Conservation (phyloP, 192 early-diverging fungal species). For the Rhizophagus prolifer region DNA sequence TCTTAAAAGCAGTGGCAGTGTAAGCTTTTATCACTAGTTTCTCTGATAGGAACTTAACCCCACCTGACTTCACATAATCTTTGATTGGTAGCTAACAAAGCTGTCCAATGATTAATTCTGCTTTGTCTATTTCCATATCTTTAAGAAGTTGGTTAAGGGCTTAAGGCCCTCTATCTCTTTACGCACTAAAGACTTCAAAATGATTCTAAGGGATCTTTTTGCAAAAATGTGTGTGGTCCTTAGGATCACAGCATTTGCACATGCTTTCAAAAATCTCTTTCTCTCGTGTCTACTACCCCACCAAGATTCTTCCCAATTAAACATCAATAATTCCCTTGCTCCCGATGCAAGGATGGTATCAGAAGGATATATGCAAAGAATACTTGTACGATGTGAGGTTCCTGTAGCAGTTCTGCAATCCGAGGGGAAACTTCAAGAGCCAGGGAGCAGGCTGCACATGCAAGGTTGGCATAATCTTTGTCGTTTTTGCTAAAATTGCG, state of each 20-base stretch:
- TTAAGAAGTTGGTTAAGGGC: not conserved
- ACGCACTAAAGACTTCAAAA: not conserved
- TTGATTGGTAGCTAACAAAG: constrained; percentile 19
- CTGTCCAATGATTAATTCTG: constrained; percentile 12
- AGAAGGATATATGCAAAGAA: constrained; percentile 26
- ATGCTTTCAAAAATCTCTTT: constrained; percentile 15
- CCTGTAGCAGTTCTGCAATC: constrained; percentile 14
- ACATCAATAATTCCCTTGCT: constrained; percentile 6
- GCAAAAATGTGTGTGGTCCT: too few species aligned
- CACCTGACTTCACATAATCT: not conserved
- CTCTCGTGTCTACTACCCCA: not conserved
- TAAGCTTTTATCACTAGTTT: constrained; percentile 10
- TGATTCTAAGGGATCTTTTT: too few species aligned
- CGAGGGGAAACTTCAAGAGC: not conserved
- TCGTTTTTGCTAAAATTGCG: constrained; percentile 7
- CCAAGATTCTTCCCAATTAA: not conserved
- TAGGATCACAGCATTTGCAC: not conserved
- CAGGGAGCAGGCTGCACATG: not conserved
- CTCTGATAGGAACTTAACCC: not conserved
- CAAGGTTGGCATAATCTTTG: constrained; percentile 1
- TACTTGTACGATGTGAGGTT: constrained; percentile 2
- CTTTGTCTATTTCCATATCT: constrained; percentile 1
- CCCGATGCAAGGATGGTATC: constrained; percentile 2
- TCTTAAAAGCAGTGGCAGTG: not conserved
- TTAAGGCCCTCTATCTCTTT: not conserved